Conservation (phyloP, 2,329 filamentous ascomycete species). For the Erysiphe pulchra region DNA sequence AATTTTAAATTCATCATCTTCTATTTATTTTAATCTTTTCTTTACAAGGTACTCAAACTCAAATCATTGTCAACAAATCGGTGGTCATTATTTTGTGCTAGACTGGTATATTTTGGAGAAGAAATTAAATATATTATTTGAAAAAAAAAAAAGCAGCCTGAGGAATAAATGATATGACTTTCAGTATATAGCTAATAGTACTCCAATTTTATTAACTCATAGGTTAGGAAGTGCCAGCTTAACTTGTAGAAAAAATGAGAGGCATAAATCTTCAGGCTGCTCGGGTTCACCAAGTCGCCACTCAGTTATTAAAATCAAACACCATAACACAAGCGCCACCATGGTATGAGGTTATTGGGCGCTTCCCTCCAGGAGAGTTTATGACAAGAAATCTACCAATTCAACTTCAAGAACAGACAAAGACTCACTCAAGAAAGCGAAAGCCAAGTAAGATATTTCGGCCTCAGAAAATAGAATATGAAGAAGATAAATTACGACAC, state of each 20-base stretch:
- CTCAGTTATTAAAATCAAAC: constrained; percentile 18
- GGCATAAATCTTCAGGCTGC: constrained; percentile 16
- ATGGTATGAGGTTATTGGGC: constrained; percentile 13
- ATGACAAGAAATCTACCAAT: constrained; percentile 26
- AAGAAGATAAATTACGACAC: constrained; percentile 57
- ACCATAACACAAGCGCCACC: constrained; percentile 15
- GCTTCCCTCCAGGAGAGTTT: constrained; percentile 28
- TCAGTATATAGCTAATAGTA: too few species aligned
- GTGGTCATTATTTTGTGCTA: too few species aligned
- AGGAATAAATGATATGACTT: too few species aligned
- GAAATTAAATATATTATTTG: too few species aligned
- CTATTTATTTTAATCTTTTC: too few species aligned
- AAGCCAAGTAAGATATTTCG: constrained; percentile 57
- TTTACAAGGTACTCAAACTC: too few species aligned
- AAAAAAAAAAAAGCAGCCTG: too few species aligned
- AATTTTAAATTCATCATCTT: too few species aligned
- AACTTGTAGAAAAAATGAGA: background rate
- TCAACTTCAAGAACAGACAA: constrained; percentile 16
- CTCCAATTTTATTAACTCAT: too few species aligned
- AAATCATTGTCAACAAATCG: too few species aligned
- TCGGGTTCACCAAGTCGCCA: constrained; percentile 21
- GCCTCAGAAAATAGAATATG: constrained; percentile 51
- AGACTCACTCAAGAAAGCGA: constrained; percentile 16
- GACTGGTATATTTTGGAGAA: too few species aligned
- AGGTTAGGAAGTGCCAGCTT: too few species aligned